phyloP scores from a whole-genome alignment of 2,329 filamentous ascomycete genomes.

The Monosporascus sp. region DNA sequence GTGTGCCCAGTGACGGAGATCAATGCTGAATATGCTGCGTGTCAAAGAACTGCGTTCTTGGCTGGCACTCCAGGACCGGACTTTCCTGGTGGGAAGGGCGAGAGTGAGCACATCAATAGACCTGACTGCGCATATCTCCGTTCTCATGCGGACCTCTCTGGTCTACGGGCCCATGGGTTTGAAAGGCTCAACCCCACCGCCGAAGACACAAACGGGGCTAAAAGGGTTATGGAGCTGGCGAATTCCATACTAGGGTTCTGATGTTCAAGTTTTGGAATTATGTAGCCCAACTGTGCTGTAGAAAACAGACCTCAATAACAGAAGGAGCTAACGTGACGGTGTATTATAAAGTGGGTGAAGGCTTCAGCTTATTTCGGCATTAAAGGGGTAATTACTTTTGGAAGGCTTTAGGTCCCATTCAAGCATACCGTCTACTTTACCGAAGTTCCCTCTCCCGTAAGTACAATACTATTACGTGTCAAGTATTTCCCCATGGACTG shows the following conservation, averaged over 20 bases:
- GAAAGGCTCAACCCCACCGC: slow-evolving; percentile 27
- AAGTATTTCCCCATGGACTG: no score
- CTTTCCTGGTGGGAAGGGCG: slow-evolving; percentile 67
- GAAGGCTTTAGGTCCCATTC: no score
- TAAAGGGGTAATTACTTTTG: no score
- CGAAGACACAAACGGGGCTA: slow-evolving; percentile 29
- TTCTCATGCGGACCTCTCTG: slow-evolving; percentile 25
- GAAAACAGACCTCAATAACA: not conserved
- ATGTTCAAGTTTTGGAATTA: not conserved
- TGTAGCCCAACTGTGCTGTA: not conserved
- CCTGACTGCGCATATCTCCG: slow-evolving; percentile 35
- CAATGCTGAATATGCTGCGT: slow-evolving; percentile 66
- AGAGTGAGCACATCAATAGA: slow-evolving; percentile 47
- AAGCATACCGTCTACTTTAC: no score
- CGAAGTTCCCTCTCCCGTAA: no score
- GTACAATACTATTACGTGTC: no score
- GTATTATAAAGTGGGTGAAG: not conserved
- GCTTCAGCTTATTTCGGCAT: no score
- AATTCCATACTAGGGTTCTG: slow-evolving; percentile 41
- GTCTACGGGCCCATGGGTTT: slow-evolving; percentile 41
- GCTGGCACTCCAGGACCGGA: slow-evolving; percentile 63
- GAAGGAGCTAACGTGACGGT: not conserved
- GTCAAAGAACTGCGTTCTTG: slow-evolving; percentile 68
- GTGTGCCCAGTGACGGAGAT: slow-evolving; percentile 72
- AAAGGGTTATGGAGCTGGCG: slow-evolving; percentile 31